phyloP scores from a whole-genome alignment of 805 yeast species.

The Saccharomycopsis selenospora region DNA sequence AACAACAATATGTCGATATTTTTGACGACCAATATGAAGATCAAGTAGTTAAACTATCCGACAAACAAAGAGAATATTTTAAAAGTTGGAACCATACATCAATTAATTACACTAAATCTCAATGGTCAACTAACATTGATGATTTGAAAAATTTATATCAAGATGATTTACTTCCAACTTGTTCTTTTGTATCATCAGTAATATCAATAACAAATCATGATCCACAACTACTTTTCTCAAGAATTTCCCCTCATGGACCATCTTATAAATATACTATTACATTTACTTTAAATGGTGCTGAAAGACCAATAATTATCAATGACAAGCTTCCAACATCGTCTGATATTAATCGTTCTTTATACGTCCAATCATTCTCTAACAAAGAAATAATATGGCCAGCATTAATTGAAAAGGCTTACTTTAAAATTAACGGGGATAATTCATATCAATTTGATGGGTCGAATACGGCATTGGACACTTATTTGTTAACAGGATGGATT shows the following conservation, averaged over 20 bases:
- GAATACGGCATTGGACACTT: slow-evolving; percentile 66
- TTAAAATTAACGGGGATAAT: slow-evolving; percentile 43
- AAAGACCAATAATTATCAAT: slow-evolving; percentile 10
- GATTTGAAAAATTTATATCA: slow-evolving; percentile 14
- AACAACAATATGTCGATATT: neutral
- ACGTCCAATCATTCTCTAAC: slow-evolving; percentile 16
- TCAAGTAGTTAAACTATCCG: slow-evolving; percentile 1
- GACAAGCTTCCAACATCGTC: slow-evolving; percentile 14
- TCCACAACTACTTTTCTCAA: slow-evolving; percentile 3
- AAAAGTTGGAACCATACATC: slow-evolving; percentile 2
- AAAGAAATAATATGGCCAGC: slow-evolving; percentile 51
- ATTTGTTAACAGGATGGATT: slow-evolving; percentile 58
- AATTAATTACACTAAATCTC: neutral
- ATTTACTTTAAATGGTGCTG: slow-evolving; percentile 16
- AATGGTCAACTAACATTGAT: neutral
- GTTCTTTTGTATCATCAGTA: slow-evolving; percentile 17
- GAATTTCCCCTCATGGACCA: slow-evolving; percentile 7
- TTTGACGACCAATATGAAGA: slow-evolving; percentile 4
- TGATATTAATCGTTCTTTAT: neutral
- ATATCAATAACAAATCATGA: slow-evolving; percentile 12
- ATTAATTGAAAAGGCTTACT: slow-evolving; percentile 68
- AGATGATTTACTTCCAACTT: slow-evolving; percentile 14
- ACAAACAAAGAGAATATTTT: slow-evolving; percentile 1
- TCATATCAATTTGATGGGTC: slow-evolving; percentile 69
- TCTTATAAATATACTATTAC: slow-evolving; percentile 15